Percentiles rank a stretch among this genome's conserved stretches.
These are phyloP conservation scores for Aspergillus proliferans DNA, from an alignment of 2,329 filamentous ascomycete genomes.

Conservation along the genomic window DNA sequence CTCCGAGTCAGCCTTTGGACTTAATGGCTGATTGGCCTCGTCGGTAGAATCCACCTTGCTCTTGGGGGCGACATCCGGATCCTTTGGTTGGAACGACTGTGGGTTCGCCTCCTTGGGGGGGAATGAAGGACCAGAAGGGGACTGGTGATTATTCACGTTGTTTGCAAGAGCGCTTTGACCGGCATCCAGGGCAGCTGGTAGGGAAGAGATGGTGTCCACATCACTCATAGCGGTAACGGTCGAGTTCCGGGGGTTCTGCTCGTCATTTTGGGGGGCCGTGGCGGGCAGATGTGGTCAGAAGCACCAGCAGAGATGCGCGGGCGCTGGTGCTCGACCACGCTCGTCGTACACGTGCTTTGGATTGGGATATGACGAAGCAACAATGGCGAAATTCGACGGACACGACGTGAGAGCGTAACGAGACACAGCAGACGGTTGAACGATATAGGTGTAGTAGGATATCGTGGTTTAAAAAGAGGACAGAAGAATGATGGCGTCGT, in stretches of 20 bases:
- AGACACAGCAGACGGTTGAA: neutral
- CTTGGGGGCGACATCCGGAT: slow-evolving; percentile 15
- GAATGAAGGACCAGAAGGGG: slow-evolving; percentile 18
- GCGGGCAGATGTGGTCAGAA: slow-evolving; percentile 24
- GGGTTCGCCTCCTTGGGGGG: slow-evolving; percentile 16
- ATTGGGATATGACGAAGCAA: slow-evolving; percentile 1
- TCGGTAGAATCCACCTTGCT: slow-evolving; percentile 21
- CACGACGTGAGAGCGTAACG: neutral
- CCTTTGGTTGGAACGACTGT: slow-evolving; percentile 13
- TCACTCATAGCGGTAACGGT: slow-evolving; percentile 44
- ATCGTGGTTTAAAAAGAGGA: neutral
- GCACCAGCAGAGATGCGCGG: slow-evolving; percentile 30
- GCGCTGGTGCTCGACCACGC: slow-evolving; percentile 27
- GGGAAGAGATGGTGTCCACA: slow-evolving; percentile 36
- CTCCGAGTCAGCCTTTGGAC: slow-evolving; percentile 42
- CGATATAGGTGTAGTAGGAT: neutral
- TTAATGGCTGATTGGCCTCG: slow-evolving; percentile 30
- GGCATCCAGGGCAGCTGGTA: slow-evolving; percentile 33
- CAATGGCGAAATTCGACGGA: neutral
- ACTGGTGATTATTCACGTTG: slow-evolving; percentile 22
- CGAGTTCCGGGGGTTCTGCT: slow-evolving; percentile 32
- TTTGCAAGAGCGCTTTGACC: slow-evolving; percentile 26
- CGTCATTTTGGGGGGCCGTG: slow-evolving; percentile 41
- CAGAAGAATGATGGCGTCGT: neutral
- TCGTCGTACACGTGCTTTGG: neutral